These are phyloP conservation scores for Sextonia rubra DNA, from an alignment of 164 flowering plant genomes.

Conservation along the genomic window DNA sequence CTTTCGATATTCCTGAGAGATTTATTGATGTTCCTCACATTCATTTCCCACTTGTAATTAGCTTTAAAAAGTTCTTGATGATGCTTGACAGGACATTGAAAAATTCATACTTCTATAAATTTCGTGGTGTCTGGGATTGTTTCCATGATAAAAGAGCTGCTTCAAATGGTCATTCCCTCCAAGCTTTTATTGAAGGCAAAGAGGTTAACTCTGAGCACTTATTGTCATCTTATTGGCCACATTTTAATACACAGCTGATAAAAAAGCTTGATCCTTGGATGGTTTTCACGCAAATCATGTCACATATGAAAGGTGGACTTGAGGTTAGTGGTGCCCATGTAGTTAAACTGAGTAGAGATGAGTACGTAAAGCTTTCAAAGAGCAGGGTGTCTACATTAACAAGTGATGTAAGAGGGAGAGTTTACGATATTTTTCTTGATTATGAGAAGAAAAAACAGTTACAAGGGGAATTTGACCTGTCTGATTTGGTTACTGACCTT, in stretches of 20 bases:
- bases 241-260: slow-evolving; percentile 42
- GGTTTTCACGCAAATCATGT: slow-evolving; percentile 70
- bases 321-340: slow-evolving; percentile 23
- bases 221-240: slow-evolving; percentile 62
- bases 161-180: slow-evolving; percentile 36
- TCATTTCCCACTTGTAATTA: slow-evolving; percentile 63
- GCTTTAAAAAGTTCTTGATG: slow-evolving; percentile 64
- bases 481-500: slow-evolving; percentile 69
- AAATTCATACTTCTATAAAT: slow-evolving; percentile 55
- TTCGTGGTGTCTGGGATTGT: slow-evolving; percentile 24
- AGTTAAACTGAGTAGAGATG: slow-evolving; percentile 37
- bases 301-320: slow-evolving; percentile 66
- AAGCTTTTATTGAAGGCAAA: slow-evolving; percentile 38
- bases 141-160: slow-evolving; percentile 12
- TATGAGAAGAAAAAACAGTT: slow-evolving; percentile 58
- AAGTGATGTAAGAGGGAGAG: slow-evolving; percentile 31
- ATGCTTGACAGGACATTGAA: slow-evolving; percentile 75
- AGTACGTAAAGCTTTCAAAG: slow-evolving; percentile 45
- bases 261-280: slow-evolving; percentile 56
- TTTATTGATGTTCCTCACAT: slow-evolving; percentile 37
- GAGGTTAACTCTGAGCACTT: slow-evolving; percentile 62
- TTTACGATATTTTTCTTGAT: slow-evolving; percentile 49
- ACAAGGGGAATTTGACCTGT: slow-evolving; percentile 61
- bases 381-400: slow-evolving; percentile 40
- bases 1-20: slow-evolving; percentile 49